A percentile compares a stretch with the other conserved stretches of the same genome.
phyloP scores from a whole-genome alignment of 2,329 filamentous ascomycete genomes.

The Parastagonospora avenae region DNA sequence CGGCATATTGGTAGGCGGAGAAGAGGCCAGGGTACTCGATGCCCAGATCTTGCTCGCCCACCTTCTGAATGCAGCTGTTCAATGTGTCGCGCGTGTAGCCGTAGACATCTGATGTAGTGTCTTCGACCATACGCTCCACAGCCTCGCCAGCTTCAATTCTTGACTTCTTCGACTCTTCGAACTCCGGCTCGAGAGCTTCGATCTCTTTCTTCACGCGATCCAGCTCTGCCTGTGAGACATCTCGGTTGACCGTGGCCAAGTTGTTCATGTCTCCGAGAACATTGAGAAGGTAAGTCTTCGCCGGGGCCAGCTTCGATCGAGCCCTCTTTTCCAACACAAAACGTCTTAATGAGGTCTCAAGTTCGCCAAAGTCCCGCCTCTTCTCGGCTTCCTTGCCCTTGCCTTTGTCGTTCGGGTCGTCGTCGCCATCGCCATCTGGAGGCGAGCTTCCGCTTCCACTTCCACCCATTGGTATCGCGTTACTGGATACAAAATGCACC shows the following conservation, averaged over 20 bases:
- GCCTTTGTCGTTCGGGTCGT: conserved; percentile 56
- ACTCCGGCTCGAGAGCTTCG: conserved; percentile 79
- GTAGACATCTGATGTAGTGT: conserved; percentile 85
- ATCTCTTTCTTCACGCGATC: conserved; percentile 82
- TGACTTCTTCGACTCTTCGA: conserved; percentile 82
- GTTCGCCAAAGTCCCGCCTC: conserved; percentile 82
- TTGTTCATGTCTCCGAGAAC: conserved; percentile 85
- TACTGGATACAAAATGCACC: conserved; percentile 97
- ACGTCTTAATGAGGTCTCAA: conserved; percentile 85
- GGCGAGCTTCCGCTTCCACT: conserved; percentile 30
- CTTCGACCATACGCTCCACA: conserved; percentile 81
- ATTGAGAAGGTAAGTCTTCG: conserved; percentile 93
- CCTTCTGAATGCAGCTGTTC: conserved; percentile 73
- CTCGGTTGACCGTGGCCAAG: conserved; percentile 83
- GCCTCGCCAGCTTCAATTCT: conserved; percentile 79
- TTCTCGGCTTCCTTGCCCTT: conserved; percentile 80
- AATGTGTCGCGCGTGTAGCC: conserved; percentile 78
- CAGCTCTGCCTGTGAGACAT: conserved; percentile 84
- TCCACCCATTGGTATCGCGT: conserved; percentile 77
- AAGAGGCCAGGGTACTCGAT: conserved; percentile 87
- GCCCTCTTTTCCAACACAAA: conserved; percentile 97
- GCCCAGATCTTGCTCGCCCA: conserved; percentile 77
- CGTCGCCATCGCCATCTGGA: conserved; percentile 45
- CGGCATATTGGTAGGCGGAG: conserved; percentile 86
- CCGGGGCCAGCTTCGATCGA: conserved; percentile 91